Conservation (phyloP, 805 yeast species). For the Wickerhamiella brachini region DNA sequence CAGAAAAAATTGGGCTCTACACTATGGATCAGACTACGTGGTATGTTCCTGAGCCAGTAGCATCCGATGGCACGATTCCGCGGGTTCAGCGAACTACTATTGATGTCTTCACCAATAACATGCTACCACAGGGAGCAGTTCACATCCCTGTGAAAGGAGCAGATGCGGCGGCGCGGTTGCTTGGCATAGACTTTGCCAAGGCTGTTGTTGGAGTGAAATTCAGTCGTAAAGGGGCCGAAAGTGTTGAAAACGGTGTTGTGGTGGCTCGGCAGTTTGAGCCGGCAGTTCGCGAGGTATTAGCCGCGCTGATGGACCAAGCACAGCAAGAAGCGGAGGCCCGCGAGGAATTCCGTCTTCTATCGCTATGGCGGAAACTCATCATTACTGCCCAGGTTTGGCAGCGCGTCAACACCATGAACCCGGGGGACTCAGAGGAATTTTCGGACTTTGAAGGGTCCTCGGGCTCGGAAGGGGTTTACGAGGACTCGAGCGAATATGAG, state of each 20-base stretch:
- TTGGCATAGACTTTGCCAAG: conserved; percentile 67
- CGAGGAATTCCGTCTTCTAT: conserved; percentile 30
- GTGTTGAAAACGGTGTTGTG: conserved; percentile 61
- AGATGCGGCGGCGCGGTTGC: conserved; percentile 53
- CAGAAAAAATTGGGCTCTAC: conserved; percentile 34
- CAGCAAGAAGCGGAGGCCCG: conserved; percentile 29
- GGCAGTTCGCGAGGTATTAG: conserved; percentile 40
- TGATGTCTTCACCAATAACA: conserved; percentile 60
- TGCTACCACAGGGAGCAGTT: conserved; percentile 74
- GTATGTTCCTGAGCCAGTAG: conserved; percentile 50
- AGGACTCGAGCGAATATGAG: neutral
- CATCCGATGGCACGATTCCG: conserved; percentile 48
- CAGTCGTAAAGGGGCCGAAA: conserved; percentile 30
- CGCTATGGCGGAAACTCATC: conserved; percentile 25
- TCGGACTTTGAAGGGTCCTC: no score
- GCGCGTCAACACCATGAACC: conserved; percentile 18
- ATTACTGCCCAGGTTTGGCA: conserved; percentile 21
- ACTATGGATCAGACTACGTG: conserved; percentile 65
- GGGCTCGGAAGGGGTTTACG: no score
- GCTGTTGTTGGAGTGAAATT: conserved; percentile 86
- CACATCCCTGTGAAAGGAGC: conserved; percentile 41
- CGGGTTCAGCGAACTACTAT: conserved; percentile 74
- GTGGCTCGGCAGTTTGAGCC: conserved; percentile 49
- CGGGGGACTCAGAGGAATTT: no score
- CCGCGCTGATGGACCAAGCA: conserved; percentile 35